These are phyloP conservation scores for Blechomonas ayalai DNA, from an alignment of 208 protist genomes.

Conservation along the genomic window DNA sequence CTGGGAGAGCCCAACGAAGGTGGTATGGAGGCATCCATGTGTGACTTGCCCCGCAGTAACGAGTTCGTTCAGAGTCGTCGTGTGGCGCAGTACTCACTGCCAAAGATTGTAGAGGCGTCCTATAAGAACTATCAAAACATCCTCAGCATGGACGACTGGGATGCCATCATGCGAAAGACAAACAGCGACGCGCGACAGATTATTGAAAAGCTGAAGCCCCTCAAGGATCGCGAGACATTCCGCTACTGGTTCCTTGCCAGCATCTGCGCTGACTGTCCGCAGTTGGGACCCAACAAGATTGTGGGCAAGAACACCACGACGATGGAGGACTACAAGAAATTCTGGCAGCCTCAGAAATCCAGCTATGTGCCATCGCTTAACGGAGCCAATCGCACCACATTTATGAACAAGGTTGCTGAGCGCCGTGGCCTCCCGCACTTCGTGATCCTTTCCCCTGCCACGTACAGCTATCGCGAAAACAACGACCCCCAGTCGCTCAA, in stretches of 20 bases:
- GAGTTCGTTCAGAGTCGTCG: constrained; percentile 49
- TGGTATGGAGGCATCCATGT: constrained; percentile 37
- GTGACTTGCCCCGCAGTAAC: constrained; percentile 21
- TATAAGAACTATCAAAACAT: constrained; percentile 76
- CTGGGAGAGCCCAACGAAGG: constrained; percentile 67
- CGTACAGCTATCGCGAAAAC: constrained; percentile 79
- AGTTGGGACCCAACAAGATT: constrained; percentile 81
- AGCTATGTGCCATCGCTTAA: constrained; percentile 69
- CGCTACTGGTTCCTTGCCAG: constrained; percentile 80
- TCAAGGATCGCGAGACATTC: constrained; percentile 71
- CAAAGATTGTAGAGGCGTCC: constrained; percentile 65
- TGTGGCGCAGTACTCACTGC: constrained; percentile 73
- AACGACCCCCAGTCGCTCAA: constrained; percentile 67
- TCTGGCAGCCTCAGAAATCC: constrained; percentile 65
- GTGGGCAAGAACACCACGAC: constrained; percentile 59
- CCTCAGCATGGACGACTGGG: constrained; percentile 47
- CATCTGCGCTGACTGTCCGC: constrained; percentile 69
- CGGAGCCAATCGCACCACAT: constrained; percentile 41
- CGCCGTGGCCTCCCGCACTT: constrained; percentile 56
- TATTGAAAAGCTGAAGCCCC: constrained; percentile 39
- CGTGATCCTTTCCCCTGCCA: constrained; percentile 55
- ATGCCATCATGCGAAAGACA: constrained; percentile 43
- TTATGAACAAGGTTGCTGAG: constrained; percentile 53
- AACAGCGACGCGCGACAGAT: constrained; percentile 23
- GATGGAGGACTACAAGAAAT: constrained; percentile 72